Percentiles rank a stretch among this genome's conserved stretches.
Conservation (phyloP, 495 filamentous ascomycete species). For the Pyrenopolyporus hunteri region DNA sequence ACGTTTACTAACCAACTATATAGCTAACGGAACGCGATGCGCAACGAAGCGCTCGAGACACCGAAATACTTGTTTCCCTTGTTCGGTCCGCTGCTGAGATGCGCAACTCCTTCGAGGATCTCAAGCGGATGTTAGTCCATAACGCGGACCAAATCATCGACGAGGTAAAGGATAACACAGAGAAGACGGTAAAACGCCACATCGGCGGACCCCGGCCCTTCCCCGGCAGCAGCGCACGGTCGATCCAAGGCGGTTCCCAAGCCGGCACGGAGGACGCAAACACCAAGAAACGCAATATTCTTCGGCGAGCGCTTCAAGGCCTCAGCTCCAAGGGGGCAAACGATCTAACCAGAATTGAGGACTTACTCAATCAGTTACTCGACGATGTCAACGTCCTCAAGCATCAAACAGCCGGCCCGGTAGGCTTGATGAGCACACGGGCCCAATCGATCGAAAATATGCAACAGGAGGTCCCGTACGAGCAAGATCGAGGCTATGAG, state of each 20-base stretch:
- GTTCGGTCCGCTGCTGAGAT: slow-evolving; percentile 95
- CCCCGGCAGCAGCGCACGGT: slow-evolving; percentile 66
- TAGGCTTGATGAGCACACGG: slow-evolving; percentile 45
- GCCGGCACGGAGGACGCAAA: slow-evolving; percentile 77
- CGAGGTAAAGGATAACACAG: slow-evolving; percentile 82
- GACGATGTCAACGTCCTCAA: slow-evolving; percentile 91
- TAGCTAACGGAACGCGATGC: slow-evolving; percentile 95
- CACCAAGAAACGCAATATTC: slow-evolving; percentile 84
- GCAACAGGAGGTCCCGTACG: slow-evolving; percentile 60
- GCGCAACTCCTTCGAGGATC: slow-evolving; percentile 94
- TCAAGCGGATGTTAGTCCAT: slow-evolving; percentile 89
- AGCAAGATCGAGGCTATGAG: slow-evolving; percentile 74
- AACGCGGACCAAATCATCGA: slow-evolving; percentile 85
- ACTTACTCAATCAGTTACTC: slow-evolving; percentile 90
- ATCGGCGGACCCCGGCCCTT: slow-evolving; percentile 88
- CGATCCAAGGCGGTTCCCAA: slow-evolving; percentile 59
- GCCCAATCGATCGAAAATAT: slow-evolving; percentile 61
- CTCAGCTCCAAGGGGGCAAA: slow-evolving; percentile 83
- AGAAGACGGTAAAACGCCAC: slow-evolving; percentile 78
- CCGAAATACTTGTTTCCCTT: slow-evolving; percentile 92
- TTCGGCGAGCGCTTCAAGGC: slow-evolving; percentile 88
- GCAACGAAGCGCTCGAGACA: slow-evolving; percentile 94
- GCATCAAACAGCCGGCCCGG: slow-evolving; percentile 55
- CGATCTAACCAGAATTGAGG: slow-evolving; percentile 90
- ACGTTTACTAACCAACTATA: slow-evolving; percentile 40